phyloP scores from a whole-genome alignment of 352 stramenopile species.

The Pythium grandisporangium region DNA sequence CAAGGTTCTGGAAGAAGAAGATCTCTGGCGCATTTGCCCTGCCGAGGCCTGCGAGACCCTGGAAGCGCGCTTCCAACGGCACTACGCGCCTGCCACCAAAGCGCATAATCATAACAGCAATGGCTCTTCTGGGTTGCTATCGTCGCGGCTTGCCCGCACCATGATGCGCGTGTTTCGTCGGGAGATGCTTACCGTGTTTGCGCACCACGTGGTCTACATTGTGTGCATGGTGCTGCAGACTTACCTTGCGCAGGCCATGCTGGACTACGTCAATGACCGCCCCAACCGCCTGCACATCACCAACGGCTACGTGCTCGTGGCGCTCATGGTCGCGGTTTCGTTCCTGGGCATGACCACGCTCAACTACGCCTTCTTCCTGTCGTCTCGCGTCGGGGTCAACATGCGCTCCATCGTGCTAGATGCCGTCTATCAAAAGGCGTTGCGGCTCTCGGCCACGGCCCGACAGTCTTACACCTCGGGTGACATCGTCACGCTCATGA shows the following conservation, averaged over 20 bases:
- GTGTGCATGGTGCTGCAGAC: constrained; percentile 19
- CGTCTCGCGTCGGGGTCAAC: constrained; percentile 20
- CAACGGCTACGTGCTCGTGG: constrained; percentile 19
- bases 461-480: constrained; percentile 21
- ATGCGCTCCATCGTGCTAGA: constrained; percentile 27
- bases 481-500: constrained; percentile 28
- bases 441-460: constrained; percentile 19
- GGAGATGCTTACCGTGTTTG: constrained; percentile 15
- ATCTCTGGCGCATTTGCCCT: constrained; percentile 23
- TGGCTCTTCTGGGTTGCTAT: constrained; percentile 2
- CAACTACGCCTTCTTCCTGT: constrained; percentile 21
- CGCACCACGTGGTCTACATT: constrained; percentile 15
- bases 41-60: constrained; percentile 18
- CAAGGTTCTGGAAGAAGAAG: constrained; percentile 24
- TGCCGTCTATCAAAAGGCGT: constrained; percentile 25
- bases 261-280: constrained; percentile 19
- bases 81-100: constrained; percentile 5
- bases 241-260: constrained; percentile 21
- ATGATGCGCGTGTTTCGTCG: constrained; percentile 14
- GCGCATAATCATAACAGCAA: not conserved
- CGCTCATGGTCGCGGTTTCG: constrained; percentile 20
- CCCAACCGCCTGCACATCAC: constrained; percentile 14
- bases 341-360: constrained; percentile 19
- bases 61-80: constrained; percentile 10
- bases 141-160: constrained; percentile 13